phyloP scores from a whole-genome alignment of 2,329 filamentous ascomycete genomes.

The Cyphellophora europaea region DNA sequence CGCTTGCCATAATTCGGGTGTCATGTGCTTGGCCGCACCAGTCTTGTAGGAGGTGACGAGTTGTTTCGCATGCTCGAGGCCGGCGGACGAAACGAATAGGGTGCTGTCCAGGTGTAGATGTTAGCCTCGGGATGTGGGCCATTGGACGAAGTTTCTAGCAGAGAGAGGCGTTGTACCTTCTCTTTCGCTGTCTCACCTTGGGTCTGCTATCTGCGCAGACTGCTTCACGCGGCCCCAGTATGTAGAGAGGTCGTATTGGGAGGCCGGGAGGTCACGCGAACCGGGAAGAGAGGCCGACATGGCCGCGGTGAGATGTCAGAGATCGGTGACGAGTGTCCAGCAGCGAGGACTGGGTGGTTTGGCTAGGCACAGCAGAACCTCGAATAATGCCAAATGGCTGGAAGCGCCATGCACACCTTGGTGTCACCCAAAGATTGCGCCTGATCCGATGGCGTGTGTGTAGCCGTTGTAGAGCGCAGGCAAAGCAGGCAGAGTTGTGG shows the following conservation, averaged over 20 bases:
- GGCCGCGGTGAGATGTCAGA: too few relatives aligned
- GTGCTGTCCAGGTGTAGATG: slow-evolving; percentile 65
- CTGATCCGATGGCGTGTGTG: too few relatives aligned
- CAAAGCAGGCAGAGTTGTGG: too few relatives aligned
- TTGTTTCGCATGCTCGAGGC: slow-evolving; percentile 77
- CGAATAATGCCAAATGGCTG: too few relatives aligned
- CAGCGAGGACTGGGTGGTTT: too few relatives aligned
- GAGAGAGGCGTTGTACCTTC: slow-evolving; percentile 2
- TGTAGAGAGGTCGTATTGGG: slow-evolving; percentile 82
- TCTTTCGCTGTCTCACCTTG: slow-evolving; percentile 58
- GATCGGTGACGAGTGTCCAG: too few relatives aligned
- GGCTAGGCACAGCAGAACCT: too few relatives aligned
- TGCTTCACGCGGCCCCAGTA: slow-evolving; percentile 95
- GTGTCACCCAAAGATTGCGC: too few relatives aligned
- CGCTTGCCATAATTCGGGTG: slow-evolving; percentile 80
- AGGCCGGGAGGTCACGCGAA: slow-evolving; percentile 74
- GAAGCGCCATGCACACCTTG: too few relatives aligned
- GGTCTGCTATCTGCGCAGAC: slow-evolving; percentile 82
- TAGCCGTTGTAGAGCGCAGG: too few relatives aligned
- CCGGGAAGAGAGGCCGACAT: slow-evolving; percentile 57
- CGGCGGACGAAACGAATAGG: slow-evolving; percentile 65
- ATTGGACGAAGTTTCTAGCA: too few relatives aligned
- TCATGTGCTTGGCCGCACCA: slow-evolving; percentile 71
- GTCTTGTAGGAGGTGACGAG: slow-evolving; percentile 80
- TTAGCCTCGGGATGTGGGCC: too few relatives aligned